Evolutionary conservation across 257 asterid species (phyloP).

Genomic region (Penstemon barbatus): DNA sequence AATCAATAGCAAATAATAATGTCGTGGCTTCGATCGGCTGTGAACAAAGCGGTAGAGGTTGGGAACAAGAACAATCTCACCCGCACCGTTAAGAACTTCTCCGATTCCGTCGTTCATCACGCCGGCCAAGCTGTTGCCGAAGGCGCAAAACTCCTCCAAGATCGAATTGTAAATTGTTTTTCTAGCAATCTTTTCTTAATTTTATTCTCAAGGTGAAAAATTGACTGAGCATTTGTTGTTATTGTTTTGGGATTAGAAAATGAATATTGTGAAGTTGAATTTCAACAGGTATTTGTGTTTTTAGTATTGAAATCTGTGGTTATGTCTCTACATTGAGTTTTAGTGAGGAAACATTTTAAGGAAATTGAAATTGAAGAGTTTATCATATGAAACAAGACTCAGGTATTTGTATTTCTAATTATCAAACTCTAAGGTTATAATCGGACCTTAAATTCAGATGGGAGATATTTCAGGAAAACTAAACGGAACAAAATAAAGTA

Average conservation of each 20-base stretch:
- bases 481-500: too few relatives aligned
- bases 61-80: slow-evolving; percentile 90
- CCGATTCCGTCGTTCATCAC: slow-evolving; percentile 90
- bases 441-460: too few relatives aligned
- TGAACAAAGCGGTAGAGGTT: slow-evolving; percentile 96
- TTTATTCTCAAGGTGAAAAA: slow-evolving; percentile 5
- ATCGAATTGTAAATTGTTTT: slow-evolving; percentile 67
- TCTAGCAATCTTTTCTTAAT: slow-evolving; percentile 1
- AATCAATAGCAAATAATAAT: slow-evolving; percentile 35
- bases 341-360: too few relatives aligned
- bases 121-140: slow-evolving; percentile 98
- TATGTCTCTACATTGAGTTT: too few relatives aligned
- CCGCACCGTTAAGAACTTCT: slow-evolving; percentile 82
- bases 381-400: too few relatives aligned
- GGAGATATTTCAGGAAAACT: too few relatives aligned
- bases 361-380: too few relatives aligned
- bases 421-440: too few relatives aligned
- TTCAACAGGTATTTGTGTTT: too few relatives aligned
- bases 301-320: too few relatives aligned
- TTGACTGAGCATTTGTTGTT: background rate
- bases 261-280: background rate
- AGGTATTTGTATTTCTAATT: too few relatives aligned
- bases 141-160: slow-evolving; percentile 89
- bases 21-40: slow-evolving; percentile 97
- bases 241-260: background rate